A percentile compares a stretch with the other conserved stretches of the same genome.
phyloP scores from a whole-genome alignment of 441 rosid species.

The Gossypium schwendimanii region DNA sequence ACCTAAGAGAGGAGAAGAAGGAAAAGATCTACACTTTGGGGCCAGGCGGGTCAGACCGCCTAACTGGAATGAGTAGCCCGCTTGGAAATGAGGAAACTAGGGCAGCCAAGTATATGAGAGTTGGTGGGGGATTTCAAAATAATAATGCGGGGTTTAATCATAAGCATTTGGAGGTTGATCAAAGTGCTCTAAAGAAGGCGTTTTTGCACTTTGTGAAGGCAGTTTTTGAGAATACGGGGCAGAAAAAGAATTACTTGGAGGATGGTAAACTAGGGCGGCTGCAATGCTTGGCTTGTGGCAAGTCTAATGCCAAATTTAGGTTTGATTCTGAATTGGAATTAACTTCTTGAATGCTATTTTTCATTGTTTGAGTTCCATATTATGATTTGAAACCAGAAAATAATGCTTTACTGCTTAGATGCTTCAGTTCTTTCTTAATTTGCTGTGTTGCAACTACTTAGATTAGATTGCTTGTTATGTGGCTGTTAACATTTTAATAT shows the following conservation, averaged over 20 bases:
- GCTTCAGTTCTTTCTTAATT: neutral
- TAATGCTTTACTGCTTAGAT: neutral
- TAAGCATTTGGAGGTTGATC: conserved; percentile 54
- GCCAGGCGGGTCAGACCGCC: conserved; percentile 12
- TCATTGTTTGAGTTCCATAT: conserved; percentile 18
- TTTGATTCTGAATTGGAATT: conserved; percentile 17
- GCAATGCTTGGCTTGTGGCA: conserved; percentile 75
- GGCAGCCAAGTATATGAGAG: conserved; percentile 50
- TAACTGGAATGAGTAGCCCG: conserved; percentile 39
- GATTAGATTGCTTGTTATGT: neutral
- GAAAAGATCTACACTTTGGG: conserved; percentile 29
- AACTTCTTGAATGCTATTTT: conserved; percentile 18
- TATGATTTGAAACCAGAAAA: neutral
- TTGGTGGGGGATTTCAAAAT: conserved; percentile 26
- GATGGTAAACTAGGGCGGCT: conserved; percentile 72
- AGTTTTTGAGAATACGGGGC: conserved; percentile 50
- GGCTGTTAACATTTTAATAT: neutral
- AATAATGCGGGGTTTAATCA: conserved; percentile 18
- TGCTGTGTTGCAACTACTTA: neutral
- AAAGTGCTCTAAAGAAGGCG: conserved; percentile 49
- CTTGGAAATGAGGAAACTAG: conserved; percentile 42
- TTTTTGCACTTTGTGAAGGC: conserved; percentile 62
- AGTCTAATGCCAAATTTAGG: conserved; percentile 44
- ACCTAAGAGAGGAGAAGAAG: conserved; percentile 32
- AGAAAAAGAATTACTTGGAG: conserved; percentile 69